Conservation (phyloP, 441 rosid genomes). For the Adansonia gregorii region DNA sequence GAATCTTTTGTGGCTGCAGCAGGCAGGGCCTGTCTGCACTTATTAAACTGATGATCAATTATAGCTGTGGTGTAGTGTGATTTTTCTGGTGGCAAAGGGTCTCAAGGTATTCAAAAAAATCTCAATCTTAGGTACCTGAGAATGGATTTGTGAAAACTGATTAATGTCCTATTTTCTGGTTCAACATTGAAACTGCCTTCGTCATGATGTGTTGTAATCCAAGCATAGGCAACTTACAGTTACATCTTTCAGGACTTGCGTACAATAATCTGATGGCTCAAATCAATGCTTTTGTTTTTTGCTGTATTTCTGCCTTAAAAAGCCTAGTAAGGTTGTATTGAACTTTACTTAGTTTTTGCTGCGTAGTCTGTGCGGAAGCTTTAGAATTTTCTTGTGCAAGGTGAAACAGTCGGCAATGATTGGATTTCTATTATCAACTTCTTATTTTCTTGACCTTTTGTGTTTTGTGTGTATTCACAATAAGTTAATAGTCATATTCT, state of each 20-base stretch:
- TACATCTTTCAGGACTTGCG: background rate
- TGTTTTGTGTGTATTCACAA: background rate
- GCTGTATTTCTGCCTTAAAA: background rate
- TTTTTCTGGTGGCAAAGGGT: background rate
- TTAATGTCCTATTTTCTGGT: slow-evolving; percentile 17
- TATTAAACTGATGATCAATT: background rate
- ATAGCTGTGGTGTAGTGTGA: background rate
- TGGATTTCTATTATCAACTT: background rate
- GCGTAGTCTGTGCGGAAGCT: background rate
- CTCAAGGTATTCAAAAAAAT: background rate
- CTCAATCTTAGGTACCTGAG: background rate
- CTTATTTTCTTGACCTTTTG: background rate
- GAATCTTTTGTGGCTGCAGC: slow-evolving; percentile 16
- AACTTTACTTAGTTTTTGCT: background rate
- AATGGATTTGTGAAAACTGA: background rate
- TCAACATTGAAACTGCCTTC: background rate
- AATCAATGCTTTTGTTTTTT: background rate
- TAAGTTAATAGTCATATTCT: too few species aligned
- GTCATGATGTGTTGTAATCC: slow-evolving; percentile 4
- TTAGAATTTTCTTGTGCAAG: background rate
- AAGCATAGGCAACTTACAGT: background rate
- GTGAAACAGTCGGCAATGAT: background rate
- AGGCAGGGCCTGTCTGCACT: background rate
- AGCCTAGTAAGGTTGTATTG: background rate
- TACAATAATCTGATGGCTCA: slow-evolving; percentile 8